Base-by-base conservation (phyloP, 352 stramenopile genomes). In the Plasmopara viticola region DNA sequence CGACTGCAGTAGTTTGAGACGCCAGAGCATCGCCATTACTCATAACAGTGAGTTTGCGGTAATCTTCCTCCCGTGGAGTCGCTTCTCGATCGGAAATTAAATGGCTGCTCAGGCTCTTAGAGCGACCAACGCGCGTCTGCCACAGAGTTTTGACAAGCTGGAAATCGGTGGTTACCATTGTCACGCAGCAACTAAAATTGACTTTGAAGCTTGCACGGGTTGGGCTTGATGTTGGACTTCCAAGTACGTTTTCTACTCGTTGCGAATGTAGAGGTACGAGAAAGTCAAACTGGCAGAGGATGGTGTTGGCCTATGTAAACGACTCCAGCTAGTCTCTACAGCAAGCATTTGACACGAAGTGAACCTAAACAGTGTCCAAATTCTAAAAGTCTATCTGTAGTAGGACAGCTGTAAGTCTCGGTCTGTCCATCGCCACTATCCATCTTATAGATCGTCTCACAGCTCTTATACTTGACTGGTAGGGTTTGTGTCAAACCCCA, bases 71-170 rank as follows among this genome's bases (percentile, higher is more conserved):
- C 2, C 15, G 46, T 39, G 18, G 30, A 35, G 44, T 55, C 17
- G 33, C 34, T 12, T 55, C 44, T 51, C 50, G 48, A 4, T 31
- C 20, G 5, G 50, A 5, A 4, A n/a, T 9, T 41, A 61, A 31
- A 38, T 56, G 52, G n/a, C 20, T 30, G 15, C 20, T 48, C n/a
- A 44, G 49, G 39, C 63, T 78, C 51, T 60, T 62, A 9, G 68
- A 68, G 20, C 71, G 65, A 35, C 64, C 55, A 15, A 68, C 53
- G n/a, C 76, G 79, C 45, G 70, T 79, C 48, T 83, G 72, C 79
- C 79, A 90, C 20, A 90, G 66, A 39, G 46, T 86, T 49, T 84
- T 84, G 38, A 82, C 74, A 53, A 56, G 43, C 40, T 52, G 44
- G 44, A 66, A 66, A 15, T 67, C 54, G 40, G 18, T 34, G 51